phyloP scores from a whole-genome alignment of 108 stramenopile species.

The Schizochytrium sp. region DNA sequence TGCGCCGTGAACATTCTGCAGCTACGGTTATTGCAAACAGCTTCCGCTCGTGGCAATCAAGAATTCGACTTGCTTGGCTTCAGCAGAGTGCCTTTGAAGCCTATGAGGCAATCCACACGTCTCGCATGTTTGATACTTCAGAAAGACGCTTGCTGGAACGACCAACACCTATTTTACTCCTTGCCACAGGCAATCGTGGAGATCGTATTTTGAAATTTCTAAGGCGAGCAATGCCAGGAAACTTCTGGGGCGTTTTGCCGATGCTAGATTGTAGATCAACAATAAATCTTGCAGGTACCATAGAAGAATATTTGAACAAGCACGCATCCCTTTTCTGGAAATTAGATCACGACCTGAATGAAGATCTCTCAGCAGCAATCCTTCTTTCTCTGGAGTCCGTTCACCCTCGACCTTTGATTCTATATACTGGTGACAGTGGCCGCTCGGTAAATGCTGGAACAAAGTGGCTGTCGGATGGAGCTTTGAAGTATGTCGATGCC shows the following conservation, averaged over 20 bases:
- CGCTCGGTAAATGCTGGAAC: neutral
- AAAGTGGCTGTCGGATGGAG: neutral
- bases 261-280: neutral
- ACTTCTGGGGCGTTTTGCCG: neutral
- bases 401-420: neutral
- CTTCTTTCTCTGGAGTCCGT: neutral
- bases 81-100: conserved; percentile 4
- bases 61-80: neutral
- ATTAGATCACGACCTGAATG: neutral
- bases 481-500: neutral
- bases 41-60: neutral
- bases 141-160: conserved; percentile 21
- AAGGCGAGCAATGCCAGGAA: neutral
- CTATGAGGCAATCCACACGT: neutral
- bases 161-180: conserved; percentile 8
- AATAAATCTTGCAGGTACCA: neutral
- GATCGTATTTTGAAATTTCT: neutral
- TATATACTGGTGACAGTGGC: neutral
- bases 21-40: neutral
- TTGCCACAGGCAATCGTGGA: neutral
- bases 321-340: neutral
- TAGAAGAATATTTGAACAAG: neutral
- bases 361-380: neutral
- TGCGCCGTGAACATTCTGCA: neutral
- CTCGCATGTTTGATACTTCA: neutral